Evolutionary conservation across 768 basidiomycete species (phyloP), one percentile per base, ranked within the genome.

Genomic region (Russula virescens): DNA sequence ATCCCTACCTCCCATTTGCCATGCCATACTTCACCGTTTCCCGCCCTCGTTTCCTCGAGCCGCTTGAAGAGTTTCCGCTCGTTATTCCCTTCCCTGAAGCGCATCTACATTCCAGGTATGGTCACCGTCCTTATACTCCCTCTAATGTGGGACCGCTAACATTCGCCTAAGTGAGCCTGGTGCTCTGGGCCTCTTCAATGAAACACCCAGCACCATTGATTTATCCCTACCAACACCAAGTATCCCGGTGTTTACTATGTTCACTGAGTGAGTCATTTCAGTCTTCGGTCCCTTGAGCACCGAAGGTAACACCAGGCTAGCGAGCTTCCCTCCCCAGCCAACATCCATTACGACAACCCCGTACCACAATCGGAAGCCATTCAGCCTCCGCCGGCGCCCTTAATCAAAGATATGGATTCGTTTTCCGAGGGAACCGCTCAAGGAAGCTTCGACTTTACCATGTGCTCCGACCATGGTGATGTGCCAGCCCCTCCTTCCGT

Each of bases 391-490:
- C 78, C 80, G 4, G 80, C 83, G 31, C 83, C 83, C 11, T 69
- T 76, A 61, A 68, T 85, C 68, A 83, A 80, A 71, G 83, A 85
- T 68, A 69, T 78, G 35, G 83, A 84, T 63, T 79, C 81, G 58
- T 85, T 85, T 74, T 82, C 81, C n/a, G 82, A 83, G 51, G 83
- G 83, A 35, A 81, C 80, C 10, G 78, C 76, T 18, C 71, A 73
- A 60, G 82, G 83, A 49, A 81, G 80, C 64, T 83, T 82, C 71
- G 80, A 81, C 65, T 80, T 76, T 55, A 69, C 77, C 45, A 71
- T 78, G 59, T 70, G 59, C 58, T 66, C 62, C 38, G 64, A 67
- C 46, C 26, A 34, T 8, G 66, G 46, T 18, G 64, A 60, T 25
- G 26, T 31, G 13, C 58, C 34, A 40, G 53, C 21, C 23, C 58